phyloP scores from a whole-genome alignment of 208 protist genomes.

The Porcisia hertigi region DNA sequence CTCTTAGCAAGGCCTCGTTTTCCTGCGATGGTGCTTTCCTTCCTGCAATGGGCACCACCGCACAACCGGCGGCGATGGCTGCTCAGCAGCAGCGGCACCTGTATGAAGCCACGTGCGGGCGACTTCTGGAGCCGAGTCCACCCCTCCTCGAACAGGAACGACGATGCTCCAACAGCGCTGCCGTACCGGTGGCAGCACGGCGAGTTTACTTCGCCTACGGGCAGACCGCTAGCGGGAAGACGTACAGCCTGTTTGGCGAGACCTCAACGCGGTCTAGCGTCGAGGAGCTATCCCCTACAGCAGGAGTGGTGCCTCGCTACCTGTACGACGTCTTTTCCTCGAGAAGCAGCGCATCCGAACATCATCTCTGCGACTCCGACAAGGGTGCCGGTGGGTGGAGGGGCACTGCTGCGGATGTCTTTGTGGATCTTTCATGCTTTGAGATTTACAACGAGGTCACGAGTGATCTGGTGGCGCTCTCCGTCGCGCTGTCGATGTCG shows the following conservation, averaged over 20 bases:
- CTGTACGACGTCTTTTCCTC: constrained; percentile 45
- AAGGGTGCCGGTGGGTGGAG: neutral
- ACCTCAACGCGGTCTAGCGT: neutral
- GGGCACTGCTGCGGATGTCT: constrained; percentile 6
- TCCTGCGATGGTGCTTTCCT: constrained; percentile 45
- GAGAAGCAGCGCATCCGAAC: neutral
- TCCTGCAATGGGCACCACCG: constrained; percentile 9
- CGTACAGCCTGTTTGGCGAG: constrained; percentile 77
- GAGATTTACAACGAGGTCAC: constrained; percentile 83
- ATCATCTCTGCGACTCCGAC: neutral
- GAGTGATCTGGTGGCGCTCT: constrained; percentile 68
- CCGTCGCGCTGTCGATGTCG: constrained; percentile 5
- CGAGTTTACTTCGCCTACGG: constrained; percentile 77
- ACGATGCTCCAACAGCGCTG: neutral
- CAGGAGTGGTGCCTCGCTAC: constrained; percentile 63
- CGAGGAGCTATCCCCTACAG: constrained; percentile 5
- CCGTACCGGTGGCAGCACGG: constrained; percentile 3
- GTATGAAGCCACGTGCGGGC: constrained; percentile 23
- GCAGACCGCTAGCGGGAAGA: constrained; percentile 85
- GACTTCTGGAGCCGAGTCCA: constrained; percentile 8
- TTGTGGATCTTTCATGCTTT: constrained; percentile 66
- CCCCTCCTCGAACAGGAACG: neutral
- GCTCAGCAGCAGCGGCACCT: constrained; percentile 14
- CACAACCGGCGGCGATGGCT: constrained; percentile 24
- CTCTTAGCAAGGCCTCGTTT: constrained; percentile 37